Evolutionary conservation across 139 green algal species (phyloP).

Genomic region (Edaphochlamys debaryana): DNA sequence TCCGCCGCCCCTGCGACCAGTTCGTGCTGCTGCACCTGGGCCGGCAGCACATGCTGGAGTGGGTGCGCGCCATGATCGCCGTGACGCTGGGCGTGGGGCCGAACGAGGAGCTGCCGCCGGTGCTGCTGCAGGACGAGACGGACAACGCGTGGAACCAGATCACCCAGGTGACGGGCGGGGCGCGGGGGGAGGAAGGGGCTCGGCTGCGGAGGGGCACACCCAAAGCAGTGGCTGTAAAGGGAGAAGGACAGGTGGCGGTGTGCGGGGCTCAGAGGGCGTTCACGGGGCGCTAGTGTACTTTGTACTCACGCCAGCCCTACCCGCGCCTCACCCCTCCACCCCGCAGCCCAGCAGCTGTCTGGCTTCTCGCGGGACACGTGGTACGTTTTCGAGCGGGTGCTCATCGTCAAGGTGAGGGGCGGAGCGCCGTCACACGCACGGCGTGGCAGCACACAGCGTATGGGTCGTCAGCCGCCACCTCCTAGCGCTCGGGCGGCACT

Average conservation of each 20-base stretch:
- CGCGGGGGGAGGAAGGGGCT: background rate
- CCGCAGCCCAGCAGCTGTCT: slow-evolving; percentile 73
- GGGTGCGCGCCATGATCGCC: slow-evolving; percentile 75
- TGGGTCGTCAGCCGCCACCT: no score
- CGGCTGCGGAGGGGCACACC: no score
- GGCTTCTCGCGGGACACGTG: slow-evolving; percentile 62
- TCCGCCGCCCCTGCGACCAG: slow-evolving; percentile 65
- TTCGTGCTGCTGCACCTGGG: slow-evolving; percentile 59
- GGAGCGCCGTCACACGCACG: no score
- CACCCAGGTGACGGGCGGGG: no score
- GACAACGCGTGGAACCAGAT: slow-evolving; percentile 72
- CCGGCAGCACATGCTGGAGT: slow-evolving; percentile 81
- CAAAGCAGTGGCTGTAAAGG: no score
- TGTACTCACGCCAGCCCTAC: no score
- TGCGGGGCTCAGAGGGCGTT: no score
- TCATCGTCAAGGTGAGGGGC: slow-evolving; percentile 81
- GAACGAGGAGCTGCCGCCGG: slow-evolving; percentile 70
- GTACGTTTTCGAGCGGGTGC: slow-evolving; percentile 84
- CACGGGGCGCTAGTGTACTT: no score
- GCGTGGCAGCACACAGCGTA: no score
- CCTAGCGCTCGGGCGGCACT: no score
- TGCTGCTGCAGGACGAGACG: slow-evolving; percentile 80
- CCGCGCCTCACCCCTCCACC: no score
- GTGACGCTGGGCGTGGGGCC: slow-evolving; percentile 64
- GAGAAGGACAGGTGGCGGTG: no score